Conservation (phyloP, 2,329 filamentous ascomycete genomes). For the Aspergillus fumigatus region DNA sequence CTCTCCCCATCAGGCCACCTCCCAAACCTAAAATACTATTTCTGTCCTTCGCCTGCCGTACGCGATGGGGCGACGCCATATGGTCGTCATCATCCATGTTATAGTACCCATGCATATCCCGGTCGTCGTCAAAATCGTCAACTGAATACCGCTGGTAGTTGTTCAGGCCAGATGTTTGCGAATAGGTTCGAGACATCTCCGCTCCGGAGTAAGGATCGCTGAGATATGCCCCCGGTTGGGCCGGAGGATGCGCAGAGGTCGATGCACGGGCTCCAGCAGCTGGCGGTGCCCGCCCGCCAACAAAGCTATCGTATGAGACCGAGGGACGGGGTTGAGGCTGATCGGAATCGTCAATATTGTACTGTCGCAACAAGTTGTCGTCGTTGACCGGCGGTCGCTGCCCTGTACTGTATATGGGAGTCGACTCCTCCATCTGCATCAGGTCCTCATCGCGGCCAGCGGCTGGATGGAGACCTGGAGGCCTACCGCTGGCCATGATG, state of each 20-base stretch:
- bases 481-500: constrained; percentile 50
- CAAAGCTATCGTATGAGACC: constrained; percentile 91
- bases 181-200: constrained; percentile 48
- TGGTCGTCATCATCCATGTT: constrained; percentile 61
- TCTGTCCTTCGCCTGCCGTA: constrained; percentile 63
- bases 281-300: constrained; percentile 60
- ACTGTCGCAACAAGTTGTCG: constrained; percentile 71
- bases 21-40: constrained; percentile 87
- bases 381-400: constrained; percentile 76
- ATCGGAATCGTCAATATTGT: constrained; percentile 64
- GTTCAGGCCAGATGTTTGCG: constrained; percentile 74
- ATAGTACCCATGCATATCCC: constrained; percentile 67
- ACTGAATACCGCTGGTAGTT: constrained; percentile 90
- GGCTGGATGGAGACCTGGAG: constrained; percentile 46
- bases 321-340: constrained; percentile 68
- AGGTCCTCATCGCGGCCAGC: constrained; percentile 42
- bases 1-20: constrained; percentile 77
- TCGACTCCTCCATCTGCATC: constrained; percentile 39
- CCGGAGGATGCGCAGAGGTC: constrained; percentile 29
- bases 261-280: constrained; percentile 45
- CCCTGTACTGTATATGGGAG: constrained; percentile 62
- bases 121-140: constrained; percentile 77
- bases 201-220: constrained; percentile 36
- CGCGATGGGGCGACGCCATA: constrained; percentile 44
- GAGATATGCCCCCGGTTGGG: constrained; percentile 30